Evolutionary conservation across 352 stramenopile genomes (phyloP), one percentile per base, ranked within the genome.

Genomic region (Pythium vanterpoolii): DNA sequence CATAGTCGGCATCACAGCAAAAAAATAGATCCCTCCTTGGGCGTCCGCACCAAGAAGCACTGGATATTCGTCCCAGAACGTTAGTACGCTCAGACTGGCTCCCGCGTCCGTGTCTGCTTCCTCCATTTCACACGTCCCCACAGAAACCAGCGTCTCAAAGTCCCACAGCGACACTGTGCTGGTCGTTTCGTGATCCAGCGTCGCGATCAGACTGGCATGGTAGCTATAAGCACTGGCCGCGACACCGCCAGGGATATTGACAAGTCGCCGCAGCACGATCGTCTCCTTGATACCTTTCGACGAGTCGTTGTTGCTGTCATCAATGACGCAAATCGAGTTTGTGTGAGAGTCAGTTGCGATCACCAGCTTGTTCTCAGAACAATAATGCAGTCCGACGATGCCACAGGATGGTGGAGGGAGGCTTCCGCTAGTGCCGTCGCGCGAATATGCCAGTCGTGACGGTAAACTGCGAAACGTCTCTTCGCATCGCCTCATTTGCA

Each of bases 61-160:
- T 2, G 81, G 79, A 52, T 87, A 92, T 7, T 88, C 74, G 16
- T 88, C 77, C 71, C 74, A 86, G 52, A 93, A 95, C 27, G 76
- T 53, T 9, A 95, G 36, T 11, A 78, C 28, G 18, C 79, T 68
- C 11, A 93, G 66, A 46, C 44, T 65, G 9, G 27, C 60, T 33
- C 40, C 54, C 11, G 36, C 26, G 19, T 38, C 73, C 28, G 21
- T 66, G n/a, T 59, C 39, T 14, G 70, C 74, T 3, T 55, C 68
- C 11, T 64, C 51, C 18, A 64, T 24, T 3, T 63, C 16, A 38
- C 77, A 90, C 16, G 69, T 46, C 5, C 56, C 66, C 7, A 83
- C 58, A 18, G 81, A 72, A 0, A 69, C 60, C 0, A 94, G 66
- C 14, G 79, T 88, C 53, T 94, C 83, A 38, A 92, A 92, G 46